Base-by-base conservation (phyloP, 2,329 filamentous ascomycete genomes). In the Boeremia exigua region DNA sequence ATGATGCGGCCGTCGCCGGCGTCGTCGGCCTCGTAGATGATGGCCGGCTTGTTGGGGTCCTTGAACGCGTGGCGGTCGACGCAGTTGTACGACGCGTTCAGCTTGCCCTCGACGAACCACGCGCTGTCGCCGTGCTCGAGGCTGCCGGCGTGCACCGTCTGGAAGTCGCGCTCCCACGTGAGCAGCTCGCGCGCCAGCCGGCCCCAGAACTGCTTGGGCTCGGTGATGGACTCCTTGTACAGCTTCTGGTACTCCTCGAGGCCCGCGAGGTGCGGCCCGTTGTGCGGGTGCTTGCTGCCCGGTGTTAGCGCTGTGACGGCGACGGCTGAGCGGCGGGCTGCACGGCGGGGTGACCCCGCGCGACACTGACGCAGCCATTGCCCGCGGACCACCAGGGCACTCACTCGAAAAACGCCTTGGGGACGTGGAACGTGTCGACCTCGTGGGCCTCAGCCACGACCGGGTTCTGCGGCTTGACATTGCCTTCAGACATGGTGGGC, bases 1-100 rank as follows among this genome's bases (percentile, higher is more conserved):
- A 99, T 89, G 64, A 84, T 93, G 65, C 94, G 92, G 72, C 95
- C 93, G 74, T 96, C 90, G 49, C 79, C 83, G 37, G 89, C 86
- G 79, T 99, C 95, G 71, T 99, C 95, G 58, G 93, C 94, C 82
- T 99, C 95, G 82, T 98, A 99, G 80, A 98, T 96, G 79, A 99
- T 96, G 75, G 95, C 95, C 43, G 95, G 87, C 80, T 89, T 92
- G 80, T 98, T 81, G 43, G 95, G 95, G 79, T 96, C 88, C 79
- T 93, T 92, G 79, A 96, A 86, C n/a, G 95, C 95, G 78, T 98
- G 94, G 59, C 95, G 91, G 74, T 99, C 95, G 62, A 99, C 88
- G 73, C 92, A 96, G 82, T 99, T 99, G 86, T 92, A 98, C 27
- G 91, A 95, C 61, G 95, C 95, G 72, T 99, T 99, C 72, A 99